Evolutionary conservation across 345 rosid genomes (phyloP).

Genomic region (Camelina neglecta): DNA sequence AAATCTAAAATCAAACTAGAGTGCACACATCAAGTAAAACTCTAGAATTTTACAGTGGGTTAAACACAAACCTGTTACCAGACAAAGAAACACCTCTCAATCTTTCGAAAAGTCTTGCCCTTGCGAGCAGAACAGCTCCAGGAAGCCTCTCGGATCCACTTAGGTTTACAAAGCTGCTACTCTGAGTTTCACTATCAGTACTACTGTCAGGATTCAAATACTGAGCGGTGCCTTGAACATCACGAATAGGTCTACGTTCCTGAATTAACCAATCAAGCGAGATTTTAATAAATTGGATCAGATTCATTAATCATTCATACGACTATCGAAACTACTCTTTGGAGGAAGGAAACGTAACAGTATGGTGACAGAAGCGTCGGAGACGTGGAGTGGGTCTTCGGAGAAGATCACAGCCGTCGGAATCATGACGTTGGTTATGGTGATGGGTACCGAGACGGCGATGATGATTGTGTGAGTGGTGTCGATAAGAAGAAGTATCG

Average conservation of each 20-base stretch:
- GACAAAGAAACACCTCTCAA: conserved; percentile 75
- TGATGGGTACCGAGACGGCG: conserved; percentile 57
- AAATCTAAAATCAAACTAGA: neutral
- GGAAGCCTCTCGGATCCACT: conserved; percentile 79
- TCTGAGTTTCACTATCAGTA: conserved; percentile 45
- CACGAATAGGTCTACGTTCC: conserved; percentile 57
- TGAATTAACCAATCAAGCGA: conserved; percentile 22
- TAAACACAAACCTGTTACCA: conserved; percentile 60
- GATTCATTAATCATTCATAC: neutral
- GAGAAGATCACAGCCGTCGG: conserved; percentile 62
- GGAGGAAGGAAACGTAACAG: conserved; percentile 48
- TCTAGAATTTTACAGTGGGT: neutral
- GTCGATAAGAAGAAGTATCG: conserved; percentile 51
- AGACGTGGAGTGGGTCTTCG: conserved; percentile 61
- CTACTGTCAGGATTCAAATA: conserved; percentile 48
- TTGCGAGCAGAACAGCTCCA: conserved; percentile 88
- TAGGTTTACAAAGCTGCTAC: conserved; percentile 50
- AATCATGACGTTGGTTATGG: conserved; percentile 57
- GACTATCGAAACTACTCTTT: neutral
- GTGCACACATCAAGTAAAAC: neutral
- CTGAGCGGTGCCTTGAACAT: conserved; percentile 53
- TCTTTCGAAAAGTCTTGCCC: conserved; percentile 92
- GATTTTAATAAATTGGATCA: neutral
- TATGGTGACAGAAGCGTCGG: conserved; percentile 48
- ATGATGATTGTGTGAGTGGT: conserved; percentile 45